Percentiles rank a stretch among this genome's conserved stretches.
Evolutionary conservation across 225 moss, liverwort and hornwort genomes (phyloP).

Genomic region (Bryoerythrophyllum caledonicum): DNA sequence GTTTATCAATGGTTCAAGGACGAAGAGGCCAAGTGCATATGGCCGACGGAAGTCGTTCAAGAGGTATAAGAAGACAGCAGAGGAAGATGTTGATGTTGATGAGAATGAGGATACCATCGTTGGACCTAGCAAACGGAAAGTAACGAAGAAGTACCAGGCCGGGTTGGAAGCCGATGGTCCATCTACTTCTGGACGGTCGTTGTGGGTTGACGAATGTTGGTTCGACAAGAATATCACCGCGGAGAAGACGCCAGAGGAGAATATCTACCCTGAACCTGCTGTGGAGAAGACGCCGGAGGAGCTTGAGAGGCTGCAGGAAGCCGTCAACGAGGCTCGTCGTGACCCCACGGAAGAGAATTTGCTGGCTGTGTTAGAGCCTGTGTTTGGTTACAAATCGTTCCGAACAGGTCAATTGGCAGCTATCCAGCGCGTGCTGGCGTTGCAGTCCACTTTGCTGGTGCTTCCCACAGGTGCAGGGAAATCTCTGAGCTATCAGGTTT

Average conservation of each 20-base stretch:
- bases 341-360: constrained; percentile 59
- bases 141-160: constrained; percentile 25
- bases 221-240: constrained; percentile 34
- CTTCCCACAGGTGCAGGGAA: constrained; percentile 95
- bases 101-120: constrained; percentile 36
- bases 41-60: constrained; percentile 62
- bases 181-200: constrained; percentile 34
- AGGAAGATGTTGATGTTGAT: constrained; percentile 33
- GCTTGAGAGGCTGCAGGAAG: constrained; percentile 37
- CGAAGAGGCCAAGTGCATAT: constrained; percentile 67
- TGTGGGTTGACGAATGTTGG: constrained; percentile 76
- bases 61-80: constrained; percentile 22
- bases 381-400: constrained; percentile 65
- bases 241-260: constrained; percentile 27
- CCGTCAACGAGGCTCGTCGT: constrained; percentile 30
- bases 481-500: constrained; percentile 93
- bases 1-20: constrained; percentile 69
- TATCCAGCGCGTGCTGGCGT: constrained; percentile 62
- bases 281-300: constrained; percentile 31
- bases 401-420: constrained; percentile 74
- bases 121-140: constrained; percentile 41
- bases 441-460: constrained; percentile 78
- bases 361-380: constrained; percentile 47
- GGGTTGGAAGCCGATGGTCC: constrained; percentile 26
- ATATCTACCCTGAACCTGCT: neutral